These are phyloP conservation scores for Cladosporium sphaerospermum DNA, from an alignment of 2,329 filamentous ascomycete species.

Conservation along the genomic window DNA sequence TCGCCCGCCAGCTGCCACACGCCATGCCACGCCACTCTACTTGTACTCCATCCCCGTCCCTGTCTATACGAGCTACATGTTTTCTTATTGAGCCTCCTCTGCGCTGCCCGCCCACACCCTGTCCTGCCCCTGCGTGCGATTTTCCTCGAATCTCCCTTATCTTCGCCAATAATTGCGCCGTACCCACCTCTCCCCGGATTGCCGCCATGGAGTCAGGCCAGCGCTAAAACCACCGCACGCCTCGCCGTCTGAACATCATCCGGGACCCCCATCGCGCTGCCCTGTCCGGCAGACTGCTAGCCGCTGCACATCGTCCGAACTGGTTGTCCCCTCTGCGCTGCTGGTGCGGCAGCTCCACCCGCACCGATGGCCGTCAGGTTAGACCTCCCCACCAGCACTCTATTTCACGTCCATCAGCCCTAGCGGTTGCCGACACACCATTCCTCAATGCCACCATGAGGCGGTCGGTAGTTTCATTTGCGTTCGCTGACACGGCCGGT, in stretches of 20 bases:
- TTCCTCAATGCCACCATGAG: neutral
- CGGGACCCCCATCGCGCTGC: neutral
- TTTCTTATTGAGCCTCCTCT: too few relatives aligned
- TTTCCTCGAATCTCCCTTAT: slow-evolving; percentile 7
- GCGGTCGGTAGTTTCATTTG: neutral
- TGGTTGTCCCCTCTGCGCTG: neutral
- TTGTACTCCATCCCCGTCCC: too few relatives aligned
- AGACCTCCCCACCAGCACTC: neutral
- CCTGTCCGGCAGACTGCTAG: neutral
- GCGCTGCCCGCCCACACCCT: neutral
- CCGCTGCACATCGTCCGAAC: slow-evolving; percentile 2
- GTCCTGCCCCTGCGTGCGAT: slow-evolving; percentile 4
- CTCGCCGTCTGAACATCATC: neutral
- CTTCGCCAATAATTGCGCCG: slow-evolving; percentile 5
- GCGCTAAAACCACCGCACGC: slow-evolving; percentile 8
- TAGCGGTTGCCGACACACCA: neutral
- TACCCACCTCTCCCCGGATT: slow-evolving; percentile 1
- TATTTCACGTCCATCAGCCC: neutral
- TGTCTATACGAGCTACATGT: too few relatives aligned
- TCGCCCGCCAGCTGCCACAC: too few relatives aligned
- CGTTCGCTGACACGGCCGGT: slow-evolving; percentile 2
- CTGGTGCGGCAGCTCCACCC: neutral
- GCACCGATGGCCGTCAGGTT: slow-evolving; percentile 9
- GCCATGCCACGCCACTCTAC: too few relatives aligned
- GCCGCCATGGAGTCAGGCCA: neutral